phyloP scores from a whole-genome alignment of 768 basidiomycete genomes.

The Phanerochaete sordida region DNA sequence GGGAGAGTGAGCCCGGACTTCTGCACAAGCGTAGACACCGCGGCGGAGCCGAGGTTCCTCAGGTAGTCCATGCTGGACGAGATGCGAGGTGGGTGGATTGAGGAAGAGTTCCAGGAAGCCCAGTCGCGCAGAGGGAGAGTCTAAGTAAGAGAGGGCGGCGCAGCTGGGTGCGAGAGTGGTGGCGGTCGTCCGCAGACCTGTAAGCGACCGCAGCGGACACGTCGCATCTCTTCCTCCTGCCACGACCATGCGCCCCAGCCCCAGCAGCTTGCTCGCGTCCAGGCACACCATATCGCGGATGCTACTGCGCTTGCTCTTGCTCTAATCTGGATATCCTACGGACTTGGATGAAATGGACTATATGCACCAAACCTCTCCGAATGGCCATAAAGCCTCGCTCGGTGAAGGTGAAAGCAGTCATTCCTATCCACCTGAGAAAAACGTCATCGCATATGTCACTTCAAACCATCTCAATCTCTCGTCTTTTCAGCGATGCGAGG shows the following conservation, averaged over 20 bases:
- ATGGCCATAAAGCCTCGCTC: too few relatives aligned
- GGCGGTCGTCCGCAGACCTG: not conserved
- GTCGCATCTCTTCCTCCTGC: not conserved
- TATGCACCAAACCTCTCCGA: too few relatives aligned
- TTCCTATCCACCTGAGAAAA: too few relatives aligned
- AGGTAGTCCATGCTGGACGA: conserved; percentile 67
- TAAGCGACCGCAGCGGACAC: not conserved
- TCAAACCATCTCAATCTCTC: too few relatives aligned
- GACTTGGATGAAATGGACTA: too few relatives aligned
- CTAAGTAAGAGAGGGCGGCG: not conserved
- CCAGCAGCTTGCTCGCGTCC: not conserved
- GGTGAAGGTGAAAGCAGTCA: too few relatives aligned
- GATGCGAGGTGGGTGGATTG: not conserved
- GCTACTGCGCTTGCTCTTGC: too few relatives aligned
- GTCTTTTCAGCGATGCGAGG: too few relatives aligned
- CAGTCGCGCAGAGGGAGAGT: not conserved
- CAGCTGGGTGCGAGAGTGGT: not conserved
- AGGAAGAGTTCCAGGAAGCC: not conserved
- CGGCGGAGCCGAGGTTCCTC: conserved; percentile 77
- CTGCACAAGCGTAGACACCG: conserved; percentile 86
- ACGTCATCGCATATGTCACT: too few relatives aligned
- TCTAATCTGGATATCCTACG: too few relatives aligned
- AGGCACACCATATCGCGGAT: not conserved
- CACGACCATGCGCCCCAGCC: not conserved
- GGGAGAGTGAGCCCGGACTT: conserved; percentile 91